Evolutionary conservation across 768 basidiomycete species (phyloP).

Genomic region (Galerina marginata): DNA sequence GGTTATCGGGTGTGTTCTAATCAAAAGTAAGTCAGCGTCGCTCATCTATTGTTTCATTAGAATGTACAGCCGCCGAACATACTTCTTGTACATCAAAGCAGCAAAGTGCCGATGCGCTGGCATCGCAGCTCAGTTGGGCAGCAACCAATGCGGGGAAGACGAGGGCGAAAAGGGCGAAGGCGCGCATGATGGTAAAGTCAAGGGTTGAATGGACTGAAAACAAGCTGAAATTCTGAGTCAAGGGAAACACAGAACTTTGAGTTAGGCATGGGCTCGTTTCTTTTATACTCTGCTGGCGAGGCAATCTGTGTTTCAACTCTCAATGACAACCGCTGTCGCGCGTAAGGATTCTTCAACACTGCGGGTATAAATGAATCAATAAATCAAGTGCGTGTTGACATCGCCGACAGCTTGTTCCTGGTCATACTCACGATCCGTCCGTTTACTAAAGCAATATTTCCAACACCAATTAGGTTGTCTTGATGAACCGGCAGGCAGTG

Average conservation of each 20-base stretch:
- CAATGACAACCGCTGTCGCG: not conserved
- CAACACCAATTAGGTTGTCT: not conserved
- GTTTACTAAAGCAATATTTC: not conserved
- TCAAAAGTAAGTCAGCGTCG: not conserved
- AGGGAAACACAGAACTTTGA: not conserved
- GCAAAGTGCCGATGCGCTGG: not conserved
- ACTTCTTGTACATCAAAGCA: slow-evolving; percentile 5
- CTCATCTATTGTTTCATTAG: too few species aligned
- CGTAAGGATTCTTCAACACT: not conserved
- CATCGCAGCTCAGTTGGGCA: not conserved
- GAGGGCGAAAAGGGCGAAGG: slow-evolving; percentile 2
- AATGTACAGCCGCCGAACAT: not conserved
- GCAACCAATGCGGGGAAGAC: slow-evolving; percentile 4
- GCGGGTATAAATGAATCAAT: not conserved
- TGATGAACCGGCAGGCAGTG: too few species aligned
- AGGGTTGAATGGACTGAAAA: not conserved
- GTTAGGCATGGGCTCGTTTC: not conserved
- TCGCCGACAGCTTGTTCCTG: not conserved
- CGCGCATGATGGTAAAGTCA: not conserved
- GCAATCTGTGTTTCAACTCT: not conserved
- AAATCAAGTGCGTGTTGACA: not conserved
- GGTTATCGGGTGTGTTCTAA: not conserved
- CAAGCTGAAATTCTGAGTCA: not conserved
- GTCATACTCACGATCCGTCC: not conserved
- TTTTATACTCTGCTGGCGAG: not conserved